Base-by-base conservation (phyloP, 2,329 filamentous ascomycete species). In the Camptophora hylomeconis region DNA sequence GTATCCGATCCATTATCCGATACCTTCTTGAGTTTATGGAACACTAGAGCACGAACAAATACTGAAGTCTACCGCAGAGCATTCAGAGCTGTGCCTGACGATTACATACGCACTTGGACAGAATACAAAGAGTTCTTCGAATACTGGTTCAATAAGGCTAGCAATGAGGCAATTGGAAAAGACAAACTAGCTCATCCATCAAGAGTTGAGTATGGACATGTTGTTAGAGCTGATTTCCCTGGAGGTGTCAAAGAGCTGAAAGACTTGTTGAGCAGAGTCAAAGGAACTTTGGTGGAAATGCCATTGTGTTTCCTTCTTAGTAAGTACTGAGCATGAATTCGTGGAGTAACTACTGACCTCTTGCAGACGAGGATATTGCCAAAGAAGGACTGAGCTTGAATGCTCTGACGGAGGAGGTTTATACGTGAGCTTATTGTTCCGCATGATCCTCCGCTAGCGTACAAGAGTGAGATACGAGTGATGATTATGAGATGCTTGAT, bases 281-380 rank as follows among this genome's bases (percentile, higher is more conserved):
- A 72, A 36, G 80, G 80, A 2, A 80, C 68, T 6, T 55, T 84
- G 24, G 78, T 94, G 5, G 81, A 93, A 62, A 94, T 94, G 86
- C 83, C 84, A 16, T 61, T 94, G 43, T 63, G 82, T 41, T 94
- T 94, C 60, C 60, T 93, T 51, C 38, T 41, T 17, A 35, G 41
- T 45, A 32, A 42, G 41, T 41, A 7, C 28, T 17, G n/a, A n/a
- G n/a, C n/a, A n/a, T n/a, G n/a, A n/a, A n/a, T n/a, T n/a, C n/a
- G n/a, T n/a, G n/a, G n/a, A n/a, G n/a, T n/a, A n/a, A n/a, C 5
- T 13, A 26, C 37, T 42, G 23, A 42, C 32, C 10, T 12, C 21
- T 9, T 29, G 76, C 78, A 45, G 79, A 84, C 18, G 70, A 82
- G 45, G 84, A 94, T 51, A 75, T 94, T 52, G 87, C 86, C 3